These are phyloP conservation scores for Pascua guehoae DNA, from an alignment of 1,284 basidiomycete genomes.

Conservation along the genomic window DNA sequence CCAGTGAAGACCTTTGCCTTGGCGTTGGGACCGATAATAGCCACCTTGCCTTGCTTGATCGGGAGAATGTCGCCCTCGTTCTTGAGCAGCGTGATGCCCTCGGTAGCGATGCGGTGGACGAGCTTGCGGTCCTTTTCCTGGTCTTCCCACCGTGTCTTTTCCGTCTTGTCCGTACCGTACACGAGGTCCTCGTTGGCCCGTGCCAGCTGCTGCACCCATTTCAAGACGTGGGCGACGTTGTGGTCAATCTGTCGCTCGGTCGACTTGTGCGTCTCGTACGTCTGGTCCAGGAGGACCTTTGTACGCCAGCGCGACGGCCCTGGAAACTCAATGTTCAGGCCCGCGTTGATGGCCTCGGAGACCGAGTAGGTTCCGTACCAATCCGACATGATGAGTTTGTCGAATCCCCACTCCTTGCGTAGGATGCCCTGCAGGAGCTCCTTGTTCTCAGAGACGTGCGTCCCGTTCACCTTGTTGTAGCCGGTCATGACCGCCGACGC, in stretches of 20 bases:
- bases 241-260: slow-evolving; percentile 20
- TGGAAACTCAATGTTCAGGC: slow-evolving; percentile 56
- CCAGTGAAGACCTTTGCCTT: slow-evolving; percentile 57
- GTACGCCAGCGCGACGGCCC: slow-evolving; percentile 24
- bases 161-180: slow-evolving; percentile 15
- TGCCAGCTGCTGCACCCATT: slow-evolving; percentile 26
- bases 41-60: slow-evolving; percentile 44
- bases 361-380: slow-evolving; percentile 63
- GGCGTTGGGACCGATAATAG: slow-evolving; percentile 60
- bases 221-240: slow-evolving; percentile 38
- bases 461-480: slow-evolving; percentile 61
- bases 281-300: slow-evolving; percentile 53
- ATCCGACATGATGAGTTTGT: slow-evolving; percentile 61
- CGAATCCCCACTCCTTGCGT: slow-evolving; percentile 63
- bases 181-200: slow-evolving; percentile 25
- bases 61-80: slow-evolving; percentile 49
- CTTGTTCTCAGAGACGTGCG: slow-evolving; percentile 70
- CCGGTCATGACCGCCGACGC: slow-evolving; percentile 48
- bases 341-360: slow-evolving; percentile 63
- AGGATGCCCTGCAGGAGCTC: slow-evolving; percentile 37
- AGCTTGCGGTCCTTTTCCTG: slow-evolving; percentile 22
- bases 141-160: slow-evolving; percentile 21
- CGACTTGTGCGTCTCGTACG: slow-evolving; percentile 59
- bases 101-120: slow-evolving; percentile 32
- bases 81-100: slow-evolving; percentile 56